Conservation (phyloP, 805 yeast genomes). For the Candida rishiriensis region DNA sequence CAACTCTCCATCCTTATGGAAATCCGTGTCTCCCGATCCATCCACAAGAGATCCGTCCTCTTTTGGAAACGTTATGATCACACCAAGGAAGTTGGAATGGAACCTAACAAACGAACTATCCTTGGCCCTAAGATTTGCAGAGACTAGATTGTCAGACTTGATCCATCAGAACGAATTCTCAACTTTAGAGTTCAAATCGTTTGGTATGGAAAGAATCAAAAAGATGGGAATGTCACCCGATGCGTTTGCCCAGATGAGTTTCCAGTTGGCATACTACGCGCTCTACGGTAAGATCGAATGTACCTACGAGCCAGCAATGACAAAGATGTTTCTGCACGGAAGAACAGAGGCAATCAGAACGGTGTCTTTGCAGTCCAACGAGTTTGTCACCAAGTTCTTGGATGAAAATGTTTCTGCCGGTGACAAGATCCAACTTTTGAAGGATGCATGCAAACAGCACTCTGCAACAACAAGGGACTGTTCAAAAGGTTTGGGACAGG, state of each 20-base stretch:
- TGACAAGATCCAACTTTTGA: constrained; percentile 56
- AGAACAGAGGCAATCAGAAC: constrained; percentile 90
- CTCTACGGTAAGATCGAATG: constrained; percentile 90
- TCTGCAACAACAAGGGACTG: constrained; percentile 62
- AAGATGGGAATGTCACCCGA: constrained; percentile 87
- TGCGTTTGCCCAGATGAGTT: constrained; percentile 91
- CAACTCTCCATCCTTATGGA: constrained; percentile 72
- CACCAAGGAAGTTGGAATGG: constrained; percentile 90
- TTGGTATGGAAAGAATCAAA: constrained; percentile 76
- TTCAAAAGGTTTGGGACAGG: constrained; percentile 82
- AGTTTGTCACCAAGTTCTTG: constrained; percentile 80
- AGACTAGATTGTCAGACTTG: constrained; percentile 80
- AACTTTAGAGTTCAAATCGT: constrained; percentile 66
- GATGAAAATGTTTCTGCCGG: constrained; percentile 54
- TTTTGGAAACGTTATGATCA: constrained; percentile 49
- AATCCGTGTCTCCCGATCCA: constrained; percentile 45
- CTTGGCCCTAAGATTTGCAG: constrained; percentile 81
- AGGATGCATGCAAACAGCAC: constrained; percentile 70
- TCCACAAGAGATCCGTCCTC: constrained; percentile 37
- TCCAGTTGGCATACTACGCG: constrained; percentile 90
- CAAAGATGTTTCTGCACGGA: constrained; percentile 81
- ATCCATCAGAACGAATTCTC: constrained; percentile 87
- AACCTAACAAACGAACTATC: constrained; percentile 72
- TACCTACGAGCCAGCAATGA: constrained; percentile 96
- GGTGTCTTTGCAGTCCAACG: constrained; percentile 74